Conservation (phyloP, 257 asterid genomes). For the Solanum infundibuliforme region DNA sequence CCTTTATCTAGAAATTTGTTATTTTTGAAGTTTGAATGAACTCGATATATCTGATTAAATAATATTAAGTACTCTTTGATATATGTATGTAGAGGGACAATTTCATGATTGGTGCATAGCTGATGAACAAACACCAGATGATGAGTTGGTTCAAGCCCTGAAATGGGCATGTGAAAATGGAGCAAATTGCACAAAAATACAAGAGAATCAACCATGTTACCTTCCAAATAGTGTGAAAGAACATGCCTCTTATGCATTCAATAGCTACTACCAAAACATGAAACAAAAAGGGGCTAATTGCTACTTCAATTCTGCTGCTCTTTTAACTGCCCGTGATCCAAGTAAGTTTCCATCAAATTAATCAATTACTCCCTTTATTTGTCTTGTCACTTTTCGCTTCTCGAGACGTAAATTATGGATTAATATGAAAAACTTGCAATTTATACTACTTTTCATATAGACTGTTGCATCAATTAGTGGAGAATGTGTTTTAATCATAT, state of each 20-base stretch:
- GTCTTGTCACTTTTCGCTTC: not conserved
- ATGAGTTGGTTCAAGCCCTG: slow-evolving; percentile 36
- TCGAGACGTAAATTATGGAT: not conserved
- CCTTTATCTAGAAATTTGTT: not conserved
- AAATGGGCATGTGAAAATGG: slow-evolving; percentile 83
- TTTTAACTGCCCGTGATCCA: slow-evolving; percentile 53
- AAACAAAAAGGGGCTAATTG: slow-evolving; percentile 64
- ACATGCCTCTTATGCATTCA: slow-evolving; percentile 81
- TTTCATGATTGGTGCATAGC: slow-evolving; percentile 74
- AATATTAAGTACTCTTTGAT: not conserved
- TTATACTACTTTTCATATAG: not conserved
- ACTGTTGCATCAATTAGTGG: not conserved
- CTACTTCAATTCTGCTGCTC: slow-evolving; percentile 69
- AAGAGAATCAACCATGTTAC: slow-evolving; percentile 31
- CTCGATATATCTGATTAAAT: not conserved
- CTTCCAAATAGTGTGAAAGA: slow-evolving; percentile 42
- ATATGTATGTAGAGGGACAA: slow-evolving; percentile 37
- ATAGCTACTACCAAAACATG: slow-evolving; percentile 69
- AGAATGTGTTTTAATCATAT: not conserved
- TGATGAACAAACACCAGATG: slow-evolving; percentile 68
- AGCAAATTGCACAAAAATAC: slow-evolving; percentile 51
- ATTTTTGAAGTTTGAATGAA: not conserved
- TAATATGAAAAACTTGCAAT: not conserved
- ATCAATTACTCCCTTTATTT: not conserved
- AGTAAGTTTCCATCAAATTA: slow-evolving; percentile 30